Base-by-base conservation (phyloP, 2,329 filamentous ascomycete species). In the Beauveria caledonica region DNA sequence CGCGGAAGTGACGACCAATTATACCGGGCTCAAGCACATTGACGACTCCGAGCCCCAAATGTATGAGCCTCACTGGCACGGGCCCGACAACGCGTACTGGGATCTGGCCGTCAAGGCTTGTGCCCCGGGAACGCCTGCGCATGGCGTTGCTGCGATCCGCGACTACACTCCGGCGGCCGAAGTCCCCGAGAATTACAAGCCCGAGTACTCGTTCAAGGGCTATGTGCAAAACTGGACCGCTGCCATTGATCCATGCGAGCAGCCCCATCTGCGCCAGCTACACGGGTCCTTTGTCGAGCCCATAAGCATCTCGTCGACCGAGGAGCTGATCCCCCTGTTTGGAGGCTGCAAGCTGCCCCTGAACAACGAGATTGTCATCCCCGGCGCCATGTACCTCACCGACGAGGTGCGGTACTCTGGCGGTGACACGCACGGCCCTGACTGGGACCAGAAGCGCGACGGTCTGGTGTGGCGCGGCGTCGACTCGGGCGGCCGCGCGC, bases 351-450 rank as follows among this genome's bases (percentile, higher is more conserved):
- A 87, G 68, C 76, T 85, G 48, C 81, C 79, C 39, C 77, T 83
- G 64, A 86, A 86, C 68, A 86, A 82, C 64, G 84, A 87, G 66
- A 85, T 87, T 58, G 72, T 86, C 33, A 84, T 86, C 63, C 84
- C 84, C 1, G 83, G 83, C 5, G 84, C 82, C 67, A 85, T 85
- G 80, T 88, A 88, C 67, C 80, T 85, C 63, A 78, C 77, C 19
- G 72, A 80, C 9, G 81, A 87, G 66, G 74, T 77, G 7, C 78
- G 81, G 50, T 87, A 87, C 70, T 79, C 78, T 1, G 86, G 85
- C 58, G 79, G 82, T 57, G 69, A 76, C 8, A 72, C 72, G 9
- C 80, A 80, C 60, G 85, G 86, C 49, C 74, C 80, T 13, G 69
- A 74, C 5, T 88, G 86, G 86, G 71, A 76, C 4, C 69, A 78